Base-by-base conservation (phyloP, 345 rosid species). In the Isatis tinctoria region DNA sequence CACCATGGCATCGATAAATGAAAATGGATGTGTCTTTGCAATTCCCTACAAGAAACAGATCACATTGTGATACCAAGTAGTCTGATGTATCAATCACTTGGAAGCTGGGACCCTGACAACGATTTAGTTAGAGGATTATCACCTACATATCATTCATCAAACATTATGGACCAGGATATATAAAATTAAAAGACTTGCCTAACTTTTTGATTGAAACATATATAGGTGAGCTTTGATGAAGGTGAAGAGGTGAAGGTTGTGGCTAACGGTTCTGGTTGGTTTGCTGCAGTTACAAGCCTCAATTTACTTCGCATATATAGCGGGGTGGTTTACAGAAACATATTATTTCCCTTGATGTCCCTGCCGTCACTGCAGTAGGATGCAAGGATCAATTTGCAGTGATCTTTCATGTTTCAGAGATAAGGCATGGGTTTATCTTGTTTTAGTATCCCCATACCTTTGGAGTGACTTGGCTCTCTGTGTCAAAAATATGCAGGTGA, bases 181-280 rank as follows among this genome's bases (percentile, higher is more conserved):
- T n/a, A 49, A 43, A 66, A 51, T 22, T 43, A 10, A 27, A 9
- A 53, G 41, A 49, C 65, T 45, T 79, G 45, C 79, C 83, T 73
- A n/a, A 60, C 51, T 70, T 76, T 77, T 69, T 59, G 3, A 69
- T 26, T 48, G 79, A 59, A 69, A 69, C 78, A 64, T 56, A n/a
- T 80, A 92, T 98, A 92, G 98, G 99, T 92, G 99, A 88, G 97
- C 49, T 89, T 95, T n/a, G n/a, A n/a, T 79, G 99, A 87, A 85
- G 96, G 89, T 37, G 99, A 95, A 86, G 98, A 92, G 81, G 98
- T 95, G 78, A 88, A 88, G 79, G 94, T 82, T 62, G 97, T 95
- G 10, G 90, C 97, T 28, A 85, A 90, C 45, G 99, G 99, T 37
- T 76, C 79, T 73, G 82, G 83, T 78, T 95, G 98, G 98, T 91